Conservation (phyloP, 192 early-diverging fungal genomes). For the Coemansia biformis region DNA sequence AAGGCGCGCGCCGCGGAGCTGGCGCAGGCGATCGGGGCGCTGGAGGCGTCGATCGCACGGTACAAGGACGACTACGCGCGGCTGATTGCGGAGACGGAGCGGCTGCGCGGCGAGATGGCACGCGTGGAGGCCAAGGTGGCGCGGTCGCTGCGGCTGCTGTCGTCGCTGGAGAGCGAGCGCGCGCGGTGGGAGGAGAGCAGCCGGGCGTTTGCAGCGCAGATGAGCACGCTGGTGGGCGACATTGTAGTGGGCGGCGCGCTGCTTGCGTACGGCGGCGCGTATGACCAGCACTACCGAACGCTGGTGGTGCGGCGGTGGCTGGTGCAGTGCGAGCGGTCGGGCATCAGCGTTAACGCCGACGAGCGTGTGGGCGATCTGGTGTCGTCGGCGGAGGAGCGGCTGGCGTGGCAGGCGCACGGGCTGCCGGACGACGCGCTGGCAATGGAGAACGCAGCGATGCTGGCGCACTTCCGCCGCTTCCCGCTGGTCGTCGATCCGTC, state of each 20-base stretch:
- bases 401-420: constrained; percentile 80
- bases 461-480: constrained; percentile 91
- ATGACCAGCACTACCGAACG: constrained; percentile 94
- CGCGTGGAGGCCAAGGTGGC: constrained; percentile 89
- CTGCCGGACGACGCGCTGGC: constrained; percentile 86
- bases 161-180: constrained; percentile 86
- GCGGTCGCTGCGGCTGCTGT: constrained; percentile 80
- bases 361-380: constrained; percentile 86
- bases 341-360: constrained; percentile 58
- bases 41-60: constrained; percentile 81
- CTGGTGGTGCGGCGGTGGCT: constrained; percentile 75
- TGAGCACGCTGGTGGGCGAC: constrained; percentile 98
- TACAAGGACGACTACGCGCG: constrained; percentile 97
- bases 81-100: constrained; percentile 89
- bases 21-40: constrained; percentile 70
- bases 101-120: constrained; percentile 88
- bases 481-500: constrained; percentile 98
- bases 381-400: constrained; percentile 84
- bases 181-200: constrained; percentile 87
- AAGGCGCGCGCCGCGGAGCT: constrained; percentile 66
- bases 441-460: constrained; percentile 97
- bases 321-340: constrained; percentile 48
- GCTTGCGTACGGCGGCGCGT: constrained; percentile 94
- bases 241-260: constrained; percentile 90
- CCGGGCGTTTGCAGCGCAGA: constrained; percentile 87